Percentiles rank a stretch among this genome's conserved stretches.
Conservation (phyloP, 176 grass and related monocot species). For the Zea mays region Zm-B73-REFERENCE-NAM-5.0 NC_050103.1:172605001-172605500, state of each 20-base stretch:
- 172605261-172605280: constrained; percentile 15
- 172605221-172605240: neutral
- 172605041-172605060: too few relatives aligned
- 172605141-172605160: too few relatives aligned
- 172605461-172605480: constrained; percentile 7
- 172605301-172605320: neutral
- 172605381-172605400: neutral
- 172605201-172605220: neutral
- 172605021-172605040: too few relatives aligned
- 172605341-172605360: neutral
- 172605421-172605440: constrained; percentile 12
- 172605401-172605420: constrained; percentile 36
- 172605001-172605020: too few relatives aligned
- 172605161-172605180: too few relatives aligned
- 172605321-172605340: neutral
- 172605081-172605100: too few relatives aligned
- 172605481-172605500: constrained; percentile 23
- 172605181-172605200: too few relatives aligned
- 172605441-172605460: neutral
- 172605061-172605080: too few relatives aligned
- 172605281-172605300: neutral
- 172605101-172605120: too few relatives aligned
- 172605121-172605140: too few relatives aligned
- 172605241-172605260: constrained; percentile 15
- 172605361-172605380: too few relatives aligned